These are phyloP conservation scores for Ceratopteris richardii DNA, from an alignment of 75 land plant species.

Conservation along the genomic window DNA sequence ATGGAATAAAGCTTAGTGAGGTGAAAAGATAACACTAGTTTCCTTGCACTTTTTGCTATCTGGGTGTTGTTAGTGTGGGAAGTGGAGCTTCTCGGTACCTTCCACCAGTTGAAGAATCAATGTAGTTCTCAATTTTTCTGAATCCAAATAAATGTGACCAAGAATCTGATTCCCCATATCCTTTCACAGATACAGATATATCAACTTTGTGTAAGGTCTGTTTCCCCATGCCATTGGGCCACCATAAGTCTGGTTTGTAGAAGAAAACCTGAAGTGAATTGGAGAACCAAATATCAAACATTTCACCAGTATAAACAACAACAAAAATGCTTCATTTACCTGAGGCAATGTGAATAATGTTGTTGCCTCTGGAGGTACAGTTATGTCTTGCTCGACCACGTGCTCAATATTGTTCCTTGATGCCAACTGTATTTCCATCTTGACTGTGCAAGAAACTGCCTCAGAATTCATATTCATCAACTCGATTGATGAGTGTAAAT, in stretches of 20 bases:
- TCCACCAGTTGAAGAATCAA: slow-evolving; percentile 75
- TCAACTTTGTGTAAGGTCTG: slow-evolving; percentile 75
- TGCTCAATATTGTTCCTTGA: slow-evolving; percentile 57
- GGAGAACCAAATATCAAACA: background rate
- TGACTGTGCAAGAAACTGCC: slow-evolving; percentile 56
- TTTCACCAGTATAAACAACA: background rate
- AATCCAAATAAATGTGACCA: slow-evolving; percentile 86
- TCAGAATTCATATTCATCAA: slow-evolving; percentile 53
- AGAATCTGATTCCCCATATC: slow-evolving; percentile 74
- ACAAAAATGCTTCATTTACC: slow-evolving; percentile 27
- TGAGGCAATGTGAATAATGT: slow-evolving; percentile 63
- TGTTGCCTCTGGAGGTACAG: slow-evolving; percentile 37
- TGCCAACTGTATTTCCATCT: slow-evolving; percentile 58
- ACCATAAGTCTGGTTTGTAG: slow-evolving; percentile 88
- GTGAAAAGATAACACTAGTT: no score
- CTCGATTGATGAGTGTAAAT: slow-evolving; percentile 66
- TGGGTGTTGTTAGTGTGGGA: no score
- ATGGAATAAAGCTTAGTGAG: no score
- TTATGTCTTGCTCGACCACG: slow-evolving; percentile 47
- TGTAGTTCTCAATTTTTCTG: slow-evolving; percentile 68
- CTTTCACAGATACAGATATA: slow-evolving; percentile 62
- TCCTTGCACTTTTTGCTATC: no score
- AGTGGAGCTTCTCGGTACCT: slow-evolving; percentile 46
- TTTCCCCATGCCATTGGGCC: slow-evolving; percentile 99
- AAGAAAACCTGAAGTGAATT: slow-evolving; percentile 52